Conservation (phyloP, 306 rosid genomes). For the Astragalus glycyphyllos region DNA sequence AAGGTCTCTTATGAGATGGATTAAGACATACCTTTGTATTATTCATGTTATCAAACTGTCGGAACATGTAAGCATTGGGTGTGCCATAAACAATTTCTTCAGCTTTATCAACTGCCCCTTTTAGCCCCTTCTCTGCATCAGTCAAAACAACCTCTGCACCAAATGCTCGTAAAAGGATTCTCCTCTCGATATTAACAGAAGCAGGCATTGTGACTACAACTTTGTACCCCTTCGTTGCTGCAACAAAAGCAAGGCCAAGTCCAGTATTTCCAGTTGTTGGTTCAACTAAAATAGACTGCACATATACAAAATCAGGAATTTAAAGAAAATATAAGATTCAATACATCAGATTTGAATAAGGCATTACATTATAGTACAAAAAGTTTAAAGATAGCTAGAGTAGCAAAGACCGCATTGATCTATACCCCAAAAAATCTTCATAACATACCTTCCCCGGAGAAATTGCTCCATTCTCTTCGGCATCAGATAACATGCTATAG, state of each 20-base stretch:
- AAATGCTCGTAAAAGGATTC: slow-evolving; percentile 88
- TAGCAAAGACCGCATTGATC: slow-evolving; percentile 6
- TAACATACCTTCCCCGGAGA: slow-evolving; percentile 74
- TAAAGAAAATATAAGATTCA: slow-evolving; percentile 30
- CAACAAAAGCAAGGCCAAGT: slow-evolving; percentile 89
- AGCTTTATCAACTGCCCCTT: slow-evolving; percentile 94
- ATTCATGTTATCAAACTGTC: slow-evolving; percentile 83
- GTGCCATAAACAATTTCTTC: slow-evolving; percentile 70
- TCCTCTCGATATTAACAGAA: slow-evolving; percentile 81
- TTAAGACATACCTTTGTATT: slow-evolving; percentile 70
- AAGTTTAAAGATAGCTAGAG: slow-evolving; percentile 14
- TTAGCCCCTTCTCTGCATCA: slow-evolving; percentile 82
- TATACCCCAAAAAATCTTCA: slow-evolving; percentile 7
- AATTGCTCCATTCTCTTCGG: slow-evolving; percentile 81
- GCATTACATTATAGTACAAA: slow-evolving; percentile 22
- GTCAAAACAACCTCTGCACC: slow-evolving; percentile 92
- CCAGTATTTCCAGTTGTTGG: slow-evolving; percentile 98
- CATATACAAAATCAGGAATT: slow-evolving; percentile 35
- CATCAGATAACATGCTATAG: slow-evolving; percentile 79
- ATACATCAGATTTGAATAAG: slow-evolving; percentile 28
- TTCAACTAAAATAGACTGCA: slow-evolving; percentile 89
- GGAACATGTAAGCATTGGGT: slow-evolving; percentile 87
- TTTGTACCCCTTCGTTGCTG: slow-evolving; percentile 86
- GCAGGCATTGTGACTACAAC: slow-evolving; percentile 93
- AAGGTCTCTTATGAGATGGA: slow-evolving; percentile 35